These are phyloP conservation scores for Neotropicomus parvogracilis DNA, from an alignment of 1,284 basidiomycete species.

Conservation along the genomic window DNA sequence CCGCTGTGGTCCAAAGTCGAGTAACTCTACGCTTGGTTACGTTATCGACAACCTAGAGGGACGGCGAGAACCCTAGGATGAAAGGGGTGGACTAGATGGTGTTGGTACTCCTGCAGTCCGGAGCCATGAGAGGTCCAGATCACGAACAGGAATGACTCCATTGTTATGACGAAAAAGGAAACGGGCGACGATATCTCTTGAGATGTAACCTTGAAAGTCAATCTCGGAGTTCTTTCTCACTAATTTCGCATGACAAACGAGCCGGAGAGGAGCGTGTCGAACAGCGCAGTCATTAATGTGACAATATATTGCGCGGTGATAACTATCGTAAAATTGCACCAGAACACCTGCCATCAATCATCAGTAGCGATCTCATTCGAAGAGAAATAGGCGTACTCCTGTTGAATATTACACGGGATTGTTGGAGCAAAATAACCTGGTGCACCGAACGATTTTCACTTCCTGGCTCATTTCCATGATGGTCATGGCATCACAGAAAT, in stretches of 20 bases:
- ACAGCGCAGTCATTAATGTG: slow-evolving; percentile 57
- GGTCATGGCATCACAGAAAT: too few species aligned
- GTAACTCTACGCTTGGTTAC: too few species aligned
- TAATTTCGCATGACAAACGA: slow-evolving; percentile 35
- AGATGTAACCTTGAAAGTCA: neutral
- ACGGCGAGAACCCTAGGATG: too few species aligned
- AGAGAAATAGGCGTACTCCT: slow-evolving; percentile 45
- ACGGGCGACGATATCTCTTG: neutral
- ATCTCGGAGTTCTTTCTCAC: neutral
- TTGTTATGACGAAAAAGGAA: too few species aligned
- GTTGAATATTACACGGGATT: slow-evolving; percentile 66
- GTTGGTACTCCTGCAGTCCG: too few species aligned
- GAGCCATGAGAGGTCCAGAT: neutral
- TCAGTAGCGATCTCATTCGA: neutral
- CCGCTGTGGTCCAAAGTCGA: neutral
- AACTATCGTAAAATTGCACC: slow-evolving; percentile 41
- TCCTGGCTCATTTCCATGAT: too few species aligned
- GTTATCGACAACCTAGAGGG: too few species aligned
- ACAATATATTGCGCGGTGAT: slow-evolving; percentile 64
- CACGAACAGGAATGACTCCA: neutral
- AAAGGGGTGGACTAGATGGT: too few species aligned
- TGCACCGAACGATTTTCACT: too few species aligned
- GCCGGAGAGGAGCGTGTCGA: slow-evolving; percentile 70
- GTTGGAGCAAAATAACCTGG: slow-evolving; percentile 68
- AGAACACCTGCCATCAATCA: slow-evolving; percentile 53